A percentile compares a stretch with the other conserved stretches of the same genome.
phyloP scores from a whole-genome alignment of 2,329 filamentous ascomycete species.

The Coniella vitis region DNA sequence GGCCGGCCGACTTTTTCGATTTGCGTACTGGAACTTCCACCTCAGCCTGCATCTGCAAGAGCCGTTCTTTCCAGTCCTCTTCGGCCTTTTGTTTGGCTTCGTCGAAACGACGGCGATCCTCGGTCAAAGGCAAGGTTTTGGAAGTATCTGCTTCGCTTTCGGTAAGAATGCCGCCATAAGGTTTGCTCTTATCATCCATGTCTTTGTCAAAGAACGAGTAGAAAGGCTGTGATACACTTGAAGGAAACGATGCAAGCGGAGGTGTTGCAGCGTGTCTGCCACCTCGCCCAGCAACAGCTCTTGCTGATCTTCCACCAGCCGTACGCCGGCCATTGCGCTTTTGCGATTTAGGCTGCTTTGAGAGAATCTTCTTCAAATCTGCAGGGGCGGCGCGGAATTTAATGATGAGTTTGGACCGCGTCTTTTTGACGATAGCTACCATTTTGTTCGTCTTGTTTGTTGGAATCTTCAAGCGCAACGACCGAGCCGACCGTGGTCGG shows the following conservation, averaged over 20 bases:
- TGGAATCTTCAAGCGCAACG: conserved; percentile 47
- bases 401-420: conserved; percentile 43
- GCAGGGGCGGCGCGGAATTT: conserved; percentile 50
- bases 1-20: conserved; percentile 69
- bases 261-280: conserved; percentile 33
- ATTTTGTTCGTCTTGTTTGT: conserved; percentile 29
- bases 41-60: conserved; percentile 54
- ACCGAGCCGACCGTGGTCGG: conserved; percentile 45
- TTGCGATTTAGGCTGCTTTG: conserved; percentile 48
- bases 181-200: conserved; percentile 86
- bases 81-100: conserved; percentile 86
- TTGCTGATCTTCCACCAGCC: conserved; percentile 19
- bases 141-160: conserved; percentile 88
- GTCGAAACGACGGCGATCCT: conserved; percentile 82
- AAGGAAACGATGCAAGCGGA: conserved; percentile 25
- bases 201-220: conserved; percentile 88
- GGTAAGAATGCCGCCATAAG: conserved; percentile 87
- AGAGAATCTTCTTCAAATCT: conserved; percentile 55
- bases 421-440: conserved; percentile 36
- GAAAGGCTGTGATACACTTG: conserved; percentile 60
- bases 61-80: conserved; percentile 75
- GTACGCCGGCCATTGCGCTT: conserved; percentile 38
- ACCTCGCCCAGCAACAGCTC: conserved; percentile 27
- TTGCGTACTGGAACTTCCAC: conserved; percentile 57
- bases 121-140: conserved; percentile 72